Evolutionary conservation across 148 eudicot species (phyloP).

Genomic region (Persicaria maculosa): DNA sequence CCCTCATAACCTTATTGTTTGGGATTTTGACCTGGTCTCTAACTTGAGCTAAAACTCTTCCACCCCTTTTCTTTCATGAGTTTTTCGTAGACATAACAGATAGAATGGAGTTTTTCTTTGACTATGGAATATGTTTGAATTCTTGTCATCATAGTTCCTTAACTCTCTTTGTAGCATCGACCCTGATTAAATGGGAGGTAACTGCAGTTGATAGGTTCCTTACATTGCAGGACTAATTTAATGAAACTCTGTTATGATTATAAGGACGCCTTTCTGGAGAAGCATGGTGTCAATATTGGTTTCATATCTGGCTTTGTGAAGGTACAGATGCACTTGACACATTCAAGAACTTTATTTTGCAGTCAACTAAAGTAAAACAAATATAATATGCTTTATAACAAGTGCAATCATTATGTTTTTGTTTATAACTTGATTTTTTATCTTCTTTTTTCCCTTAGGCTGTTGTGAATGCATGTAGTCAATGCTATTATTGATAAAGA

Average conservation of each 20-base stretch:
- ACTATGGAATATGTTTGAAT: neutral
- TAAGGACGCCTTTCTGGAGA: constrained; percentile 89
- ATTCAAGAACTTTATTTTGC: neutral
- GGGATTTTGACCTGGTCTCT: too few species aligned
- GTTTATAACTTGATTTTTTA: neutral
- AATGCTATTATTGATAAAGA: constrained; percentile 96
- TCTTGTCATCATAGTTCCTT: neutral
- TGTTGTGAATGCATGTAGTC: constrained; percentile 71
- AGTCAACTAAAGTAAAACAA: neutral
- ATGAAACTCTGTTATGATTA: constrained; percentile 98
- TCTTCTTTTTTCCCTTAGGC: constrained; percentile 41
- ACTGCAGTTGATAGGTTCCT: neutral
- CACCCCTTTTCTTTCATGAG: too few species aligned
- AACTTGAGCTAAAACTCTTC: too few species aligned
- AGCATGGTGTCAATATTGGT: constrained; percentile 96
- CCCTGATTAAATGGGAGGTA: neutral
- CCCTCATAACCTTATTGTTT: too few species aligned
- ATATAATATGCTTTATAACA: neutral
- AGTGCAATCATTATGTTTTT: neutral
- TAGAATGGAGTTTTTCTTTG: too few species aligned
- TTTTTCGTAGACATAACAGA: too few species aligned
- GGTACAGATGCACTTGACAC: constrained; percentile 27
- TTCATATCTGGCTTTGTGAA: constrained; percentile 96
- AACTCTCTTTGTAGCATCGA: neutral
- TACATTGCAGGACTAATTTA: constrained; percentile 67